Conservation (phyloP, 805 yeast species). For the Saturnispora quitensis region DNA sequence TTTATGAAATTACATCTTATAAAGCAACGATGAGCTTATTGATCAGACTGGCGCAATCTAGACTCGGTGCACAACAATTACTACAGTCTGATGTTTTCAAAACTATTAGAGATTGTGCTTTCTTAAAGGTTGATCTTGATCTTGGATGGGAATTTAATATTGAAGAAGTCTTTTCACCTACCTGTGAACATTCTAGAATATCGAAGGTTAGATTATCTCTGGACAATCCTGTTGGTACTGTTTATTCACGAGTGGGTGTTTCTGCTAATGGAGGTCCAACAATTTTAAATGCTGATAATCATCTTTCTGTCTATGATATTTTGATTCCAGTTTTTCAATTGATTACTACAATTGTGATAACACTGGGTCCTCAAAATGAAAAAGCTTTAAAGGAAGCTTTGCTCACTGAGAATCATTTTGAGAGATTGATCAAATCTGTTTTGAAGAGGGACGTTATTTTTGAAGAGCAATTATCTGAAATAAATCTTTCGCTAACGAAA, state of each 20-base stretch:
- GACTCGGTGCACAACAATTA: conserved; percentile 68
- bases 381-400: conserved; percentile 46
- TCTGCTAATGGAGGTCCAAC: conserved; percentile 12
- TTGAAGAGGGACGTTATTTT: conserved; percentile 25
- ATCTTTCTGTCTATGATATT: conserved; percentile 54
- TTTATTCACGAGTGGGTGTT: conserved; percentile 10
- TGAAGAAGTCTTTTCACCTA: conserved; percentile 12
- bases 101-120: conserved; percentile 43
- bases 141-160: conserved; percentile 44
- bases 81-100: conserved; percentile 67
- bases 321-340: conserved; percentile 69
- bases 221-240: conserved; percentile 37
- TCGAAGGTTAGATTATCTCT: conserved; percentile 39
- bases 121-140: conserved; percentile 68
- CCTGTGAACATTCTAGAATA: conserved; percentile 11
- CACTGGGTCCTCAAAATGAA: conserved; percentile 70
- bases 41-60: conserved; percentile 65
- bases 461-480: conserved; percentile 10
- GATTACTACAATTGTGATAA: conserved; percentile 53
- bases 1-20: conserved; percentile 71
- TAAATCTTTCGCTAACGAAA: not conserved
- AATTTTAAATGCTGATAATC: conserved; percentile 8
- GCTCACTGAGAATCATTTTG: conserved; percentile 41
- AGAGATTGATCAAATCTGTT: conserved; percentile 47
- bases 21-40: conserved; percentile 63